Evolutionary conservation across 1,139 yeast genomes (phyloP).

Genomic region (Geotrichum carabidarum): DNA sequence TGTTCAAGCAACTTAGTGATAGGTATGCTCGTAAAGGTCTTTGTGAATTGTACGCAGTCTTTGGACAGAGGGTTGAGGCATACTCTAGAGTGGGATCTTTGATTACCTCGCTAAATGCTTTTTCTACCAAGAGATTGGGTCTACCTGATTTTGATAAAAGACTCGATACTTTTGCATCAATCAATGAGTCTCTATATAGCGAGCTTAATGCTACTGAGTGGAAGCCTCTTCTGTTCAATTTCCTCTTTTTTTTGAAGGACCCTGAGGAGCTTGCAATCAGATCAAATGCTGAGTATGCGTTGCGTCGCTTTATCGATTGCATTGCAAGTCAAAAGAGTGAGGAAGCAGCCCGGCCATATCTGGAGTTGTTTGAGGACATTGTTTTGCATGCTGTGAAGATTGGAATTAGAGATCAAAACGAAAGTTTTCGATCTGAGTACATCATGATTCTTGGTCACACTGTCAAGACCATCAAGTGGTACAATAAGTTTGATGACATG

Average conservation of each 20-base stretch:
- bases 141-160: conserved; percentile 78
- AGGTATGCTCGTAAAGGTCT: conserved; percentile 57
- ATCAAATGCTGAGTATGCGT: conserved; percentile 64
- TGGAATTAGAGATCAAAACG: conserved; percentile 63
- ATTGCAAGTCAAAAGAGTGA: conserved; percentile 25
- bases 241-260: conserved; percentile 68
- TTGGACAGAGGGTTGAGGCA: conserved; percentile 52
- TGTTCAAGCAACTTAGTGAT: conserved; percentile 57
- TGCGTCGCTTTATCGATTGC: conserved; percentile 62
- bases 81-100: conserved; percentile 47
- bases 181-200: conserved; percentile 53
- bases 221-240: conserved; percentile 69
- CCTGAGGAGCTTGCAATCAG: conserved; percentile 77
- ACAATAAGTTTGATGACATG: conserved; percentile 52
- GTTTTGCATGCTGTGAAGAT: conserved; percentile 61
- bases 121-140: conserved; percentile 54
- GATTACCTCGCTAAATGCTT: conserved; percentile 64
- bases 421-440: conserved; percentile 66
- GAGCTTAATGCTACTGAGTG: conserved; percentile 56
- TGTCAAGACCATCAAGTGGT: conserved; percentile 39
- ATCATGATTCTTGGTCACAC: conserved; percentile 60
- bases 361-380: conserved; percentile 46
- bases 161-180: conserved; percentile 56
- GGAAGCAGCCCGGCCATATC: conserved; percentile 33
- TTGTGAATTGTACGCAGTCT: conserved; percentile 52